phyloP scores from a whole-genome alignment of 148 eudicot species.

The Silene latifolia region DNA sequence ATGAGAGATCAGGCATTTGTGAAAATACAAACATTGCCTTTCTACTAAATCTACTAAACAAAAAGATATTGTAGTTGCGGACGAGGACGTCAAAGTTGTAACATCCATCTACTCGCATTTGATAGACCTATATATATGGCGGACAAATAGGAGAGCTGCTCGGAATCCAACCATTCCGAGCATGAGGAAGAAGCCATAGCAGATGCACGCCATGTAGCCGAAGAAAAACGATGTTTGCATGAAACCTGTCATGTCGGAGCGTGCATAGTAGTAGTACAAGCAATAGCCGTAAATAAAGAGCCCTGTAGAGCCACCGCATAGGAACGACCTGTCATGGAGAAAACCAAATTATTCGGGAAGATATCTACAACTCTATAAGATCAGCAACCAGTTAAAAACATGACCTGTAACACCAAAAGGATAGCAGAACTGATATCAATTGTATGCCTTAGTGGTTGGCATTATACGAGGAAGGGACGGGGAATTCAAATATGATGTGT shows the following conservation, averaged over 20 bases:
- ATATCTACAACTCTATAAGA: background rate
- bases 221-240: slow-evolving; percentile 40
- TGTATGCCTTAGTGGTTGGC: no score
- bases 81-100: slow-evolving; percentile 11
- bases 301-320: slow-evolving; percentile 39
- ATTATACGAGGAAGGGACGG: no score
- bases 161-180: slow-evolving; percentile 40
- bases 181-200: slow-evolving; percentile 46
- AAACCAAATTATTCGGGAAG: background rate
- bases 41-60: slow-evolving; percentile 29
- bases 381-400: no score
- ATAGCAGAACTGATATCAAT: no score
- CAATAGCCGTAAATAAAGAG: slow-evolving; percentile 37
- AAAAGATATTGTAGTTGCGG: slow-evolving; percentile 18
- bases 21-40: slow-evolving; percentile 23
- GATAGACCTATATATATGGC: slow-evolving; percentile 36
- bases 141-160: slow-evolving; percentile 36
- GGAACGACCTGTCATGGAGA: slow-evolving; percentile 30
- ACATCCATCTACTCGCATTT: slow-evolving; percentile 32
- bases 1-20: slow-evolving; percentile 19
- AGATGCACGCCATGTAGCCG: slow-evolving; percentile 44
- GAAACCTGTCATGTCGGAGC: slow-evolving; percentile 38
- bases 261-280: slow-evolving; percentile 36
- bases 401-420: no score
- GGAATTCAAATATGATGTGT: no score